These are phyloP conservation scores for Eremothecium sinecaudum DNA, from an alignment of 1,139 yeast species.

Conservation along the genomic window DNA sequence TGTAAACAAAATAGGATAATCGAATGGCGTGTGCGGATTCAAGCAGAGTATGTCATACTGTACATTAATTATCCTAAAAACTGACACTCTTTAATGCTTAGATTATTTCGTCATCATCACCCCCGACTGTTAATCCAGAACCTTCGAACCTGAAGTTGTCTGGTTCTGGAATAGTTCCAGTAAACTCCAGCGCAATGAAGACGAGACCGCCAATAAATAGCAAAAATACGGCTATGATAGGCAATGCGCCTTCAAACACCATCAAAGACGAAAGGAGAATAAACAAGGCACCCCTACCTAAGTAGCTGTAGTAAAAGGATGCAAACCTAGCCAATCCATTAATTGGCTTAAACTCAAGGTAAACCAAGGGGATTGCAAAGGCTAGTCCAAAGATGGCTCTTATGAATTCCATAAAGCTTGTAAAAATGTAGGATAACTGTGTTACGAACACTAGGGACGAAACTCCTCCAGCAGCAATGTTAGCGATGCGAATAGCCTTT, in stretches of 20 bases:
- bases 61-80: background rate
- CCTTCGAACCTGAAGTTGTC: slow-evolving; percentile 16
- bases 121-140: background rate
- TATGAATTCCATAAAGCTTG: slow-evolving; percentile 16
- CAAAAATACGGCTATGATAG: slow-evolving; percentile 46
- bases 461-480: slow-evolving; percentile 49
- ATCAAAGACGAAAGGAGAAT: slow-evolving; percentile 56
- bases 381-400: slow-evolving; percentile 34
- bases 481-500: slow-evolving; percentile 43
- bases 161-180: slow-evolving; percentile 50
- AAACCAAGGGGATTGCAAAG: slow-evolving; percentile 53
- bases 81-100: background rate
- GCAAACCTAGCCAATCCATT: slow-evolving; percentile 62
- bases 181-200: slow-evolving; percentile 54
- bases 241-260: slow-evolving; percentile 48
- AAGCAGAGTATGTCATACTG: too few species aligned
- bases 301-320: slow-evolving; percentile 59
- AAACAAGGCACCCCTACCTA: slow-evolving; percentile 75
- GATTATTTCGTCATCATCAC: slow-evolving; percentile 2
- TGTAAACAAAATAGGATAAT: too few species aligned
- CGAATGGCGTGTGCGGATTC: too few species aligned
- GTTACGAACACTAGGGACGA: slow-evolving; percentile 40
- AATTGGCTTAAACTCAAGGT: slow-evolving; percentile 55
- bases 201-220: slow-evolving; percentile 51
- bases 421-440: slow-evolving; percentile 11